phyloP scores from a whole-genome alignment of 495 filamentous ascomycete species.

The Xylaria acuta region DNA sequence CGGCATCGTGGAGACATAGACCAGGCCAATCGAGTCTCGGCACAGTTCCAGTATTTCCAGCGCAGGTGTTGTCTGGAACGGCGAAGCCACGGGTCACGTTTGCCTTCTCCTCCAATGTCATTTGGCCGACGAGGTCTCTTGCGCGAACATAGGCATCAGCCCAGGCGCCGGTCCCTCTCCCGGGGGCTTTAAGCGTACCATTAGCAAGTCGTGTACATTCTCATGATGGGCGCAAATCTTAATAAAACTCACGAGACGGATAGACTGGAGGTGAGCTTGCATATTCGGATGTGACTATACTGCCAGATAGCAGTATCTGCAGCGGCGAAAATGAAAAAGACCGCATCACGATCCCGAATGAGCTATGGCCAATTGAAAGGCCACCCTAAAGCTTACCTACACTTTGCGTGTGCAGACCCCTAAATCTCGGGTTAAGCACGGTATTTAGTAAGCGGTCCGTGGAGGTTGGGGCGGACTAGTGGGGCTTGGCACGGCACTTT shows the following conservation, averaged over 20 bases:
- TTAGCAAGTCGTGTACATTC: not conserved
- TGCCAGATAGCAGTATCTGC: conserved; percentile 14
- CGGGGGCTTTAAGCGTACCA: conserved; percentile 46
- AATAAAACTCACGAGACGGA: conserved; percentile 51
- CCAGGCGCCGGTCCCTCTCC: conserved; percentile 55
- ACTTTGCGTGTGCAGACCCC: not conserved
- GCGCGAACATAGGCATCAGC: conserved; percentile 43
- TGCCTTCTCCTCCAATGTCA: conserved; percentile 49
- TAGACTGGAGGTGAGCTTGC: conserved; percentile 59
- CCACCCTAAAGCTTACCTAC: not conserved
- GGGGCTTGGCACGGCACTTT: not conserved
- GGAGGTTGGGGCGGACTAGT: not conserved
- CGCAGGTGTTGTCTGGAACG: conserved; percentile 49
- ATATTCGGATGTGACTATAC: conserved; percentile 37
- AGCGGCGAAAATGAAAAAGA: conserved; percentile 4
- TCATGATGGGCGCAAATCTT: not conserved
- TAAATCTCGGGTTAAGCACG: too few species aligned
- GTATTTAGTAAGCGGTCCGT: not conserved
- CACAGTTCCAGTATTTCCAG: conserved; percentile 58
- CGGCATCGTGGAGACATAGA: conserved; percentile 68
- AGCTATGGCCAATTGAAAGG: not conserved
- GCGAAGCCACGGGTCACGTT: conserved; percentile 50
- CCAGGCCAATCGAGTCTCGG: conserved; percentile 65
- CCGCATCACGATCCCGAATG: conserved; percentile 9
- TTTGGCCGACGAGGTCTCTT: conserved; percentile 42